Evolutionary conservation across 305 asterid genomes (phyloP), one percentile per base, ranked within the genome.

Genomic region (Fraxinus sp.): DNA sequence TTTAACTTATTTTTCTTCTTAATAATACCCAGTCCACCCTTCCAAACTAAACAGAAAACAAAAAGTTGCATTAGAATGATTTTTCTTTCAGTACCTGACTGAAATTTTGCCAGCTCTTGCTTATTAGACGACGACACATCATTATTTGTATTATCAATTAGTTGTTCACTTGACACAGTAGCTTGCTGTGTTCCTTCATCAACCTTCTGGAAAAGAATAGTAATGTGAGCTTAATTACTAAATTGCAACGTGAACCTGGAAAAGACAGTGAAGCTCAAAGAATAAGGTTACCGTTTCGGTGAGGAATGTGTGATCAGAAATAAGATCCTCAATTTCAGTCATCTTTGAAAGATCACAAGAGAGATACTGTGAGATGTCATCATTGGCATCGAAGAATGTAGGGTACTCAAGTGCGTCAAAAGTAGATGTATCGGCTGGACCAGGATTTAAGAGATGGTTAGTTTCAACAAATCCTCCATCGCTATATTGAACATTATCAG

Each of bases 391-490:
- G 77, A 86, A 87, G 90, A 85, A 95, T 1, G 88, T 24, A 76
- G 90, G 93, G 90, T 91, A 91, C 70, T 87, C 93, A 36, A 94
- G 87, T 91, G 87, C 89, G 79, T 90, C 92, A 59, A 80, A 76
- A 71, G 89, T 82, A 78, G 91, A 32, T 16, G 87, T 22, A 80
- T 87, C 86, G 49, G 79, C 82, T 80, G 85, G 90, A 43, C 82
- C 36, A 13, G 93, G 92, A 84, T 85, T 87, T 68, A 89, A 75
- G 81, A 94, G 91, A 88, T 94, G 96, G 86, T 87, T 88, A 62
- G 97, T 85, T 86, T 94, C 98, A 75, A 93, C 85, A 82, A 90
- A 91, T 75, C 93, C 91, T 57, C 90, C 93, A 80, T 87, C 91
- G 18, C 85, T 89, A 86, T 86, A 92, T 46, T 83, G 84, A 83